A percentile compares a stretch with the other conserved stretches of the same genome.
These are phyloP conservation scores for Euphorbia peplus DNA, from an alignment of 345 rosid species.

Conservation along the genomic window DNA sequence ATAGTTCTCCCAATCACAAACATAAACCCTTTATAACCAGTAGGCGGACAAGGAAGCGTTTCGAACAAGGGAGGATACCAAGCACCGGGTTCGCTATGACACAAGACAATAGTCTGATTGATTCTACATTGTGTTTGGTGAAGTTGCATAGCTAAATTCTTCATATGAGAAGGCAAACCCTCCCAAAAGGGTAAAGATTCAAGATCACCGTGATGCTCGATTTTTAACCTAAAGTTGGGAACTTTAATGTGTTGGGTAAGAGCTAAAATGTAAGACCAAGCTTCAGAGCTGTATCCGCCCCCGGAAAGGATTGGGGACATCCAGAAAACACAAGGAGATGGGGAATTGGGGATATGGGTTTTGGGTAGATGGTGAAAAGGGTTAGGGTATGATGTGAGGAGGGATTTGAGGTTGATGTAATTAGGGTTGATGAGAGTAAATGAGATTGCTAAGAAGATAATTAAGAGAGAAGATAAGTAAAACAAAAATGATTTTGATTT, in stretches of 20 bases:
- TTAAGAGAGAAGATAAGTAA: slow-evolving; percentile 35
- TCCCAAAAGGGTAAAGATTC: slow-evolving; percentile 64
- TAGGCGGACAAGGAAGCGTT: slow-evolving; percentile 75
- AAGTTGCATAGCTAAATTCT: slow-evolving; percentile 46
- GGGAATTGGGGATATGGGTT: background rate
- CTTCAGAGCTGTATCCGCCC: slow-evolving; percentile 92
- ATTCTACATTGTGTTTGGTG: slow-evolving; percentile 42
- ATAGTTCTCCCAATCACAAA: slow-evolving; percentile 76
- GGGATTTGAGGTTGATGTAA: slow-evolving; percentile 38
- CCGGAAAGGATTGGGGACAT: slow-evolving; percentile 93
- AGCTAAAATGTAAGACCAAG: slow-evolving; percentile 75
- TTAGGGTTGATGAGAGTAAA: slow-evolving; percentile 35
- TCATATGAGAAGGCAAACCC: slow-evolving; percentile 52
- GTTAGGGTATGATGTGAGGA: slow-evolving; percentile 30
- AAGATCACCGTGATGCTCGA: slow-evolving; percentile 76
- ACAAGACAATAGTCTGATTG: slow-evolving; percentile 67
- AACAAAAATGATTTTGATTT: slow-evolving; percentile 34
- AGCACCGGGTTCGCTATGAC: slow-evolving; percentile 96
- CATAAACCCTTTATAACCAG: slow-evolving; percentile 46
- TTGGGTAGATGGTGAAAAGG: slow-evolving; percentile 30
- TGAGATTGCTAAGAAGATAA: slow-evolving; percentile 46
- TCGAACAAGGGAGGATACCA: slow-evolving; percentile 85
- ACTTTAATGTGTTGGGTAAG: slow-evolving; percentile 34
- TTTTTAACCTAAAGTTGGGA: slow-evolving; percentile 51
- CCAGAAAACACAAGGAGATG: slow-evolving; percentile 70